Evolutionary conservation across 352 stramenopile genomes (phyloP).

Genomic region (Pythium grandisporangium): DNA sequence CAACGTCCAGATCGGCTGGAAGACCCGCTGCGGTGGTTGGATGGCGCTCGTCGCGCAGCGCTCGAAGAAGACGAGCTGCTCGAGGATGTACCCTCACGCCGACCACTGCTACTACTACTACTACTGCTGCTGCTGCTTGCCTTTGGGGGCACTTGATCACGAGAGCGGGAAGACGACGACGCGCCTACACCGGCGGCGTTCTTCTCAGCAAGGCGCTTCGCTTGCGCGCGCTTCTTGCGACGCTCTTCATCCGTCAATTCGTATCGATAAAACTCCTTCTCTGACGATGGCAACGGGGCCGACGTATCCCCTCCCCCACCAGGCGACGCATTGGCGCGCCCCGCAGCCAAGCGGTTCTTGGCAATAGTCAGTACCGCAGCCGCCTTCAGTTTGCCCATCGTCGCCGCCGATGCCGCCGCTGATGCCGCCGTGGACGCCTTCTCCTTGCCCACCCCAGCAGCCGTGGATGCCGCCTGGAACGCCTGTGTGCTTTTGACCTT

Average conservation of each 20-base stretch:
- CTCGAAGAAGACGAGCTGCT: neutral
- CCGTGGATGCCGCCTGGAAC: slow-evolving; percentile 27
- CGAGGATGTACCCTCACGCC: slow-evolving; percentile 17
- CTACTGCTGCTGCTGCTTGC: slow-evolving; percentile 13
- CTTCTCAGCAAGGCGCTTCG: slow-evolving; percentile 48
- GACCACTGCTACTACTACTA: slow-evolving; percentile 17
- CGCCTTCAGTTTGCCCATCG: slow-evolving; percentile 9
- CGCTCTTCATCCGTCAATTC: slow-evolving; percentile 77
- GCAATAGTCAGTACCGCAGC: slow-evolving; percentile 26
- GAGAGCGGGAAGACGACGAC: neutral
- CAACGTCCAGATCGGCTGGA: neutral
- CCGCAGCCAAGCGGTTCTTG: slow-evolving; percentile 41
- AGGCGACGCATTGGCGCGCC: slow-evolving; percentile 1
- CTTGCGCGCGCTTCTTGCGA: slow-evolving; percentile 55
- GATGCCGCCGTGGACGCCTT: slow-evolving; percentile 35
- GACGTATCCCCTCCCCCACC: too few relatives aligned
- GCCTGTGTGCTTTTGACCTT: slow-evolving; percentile 50
- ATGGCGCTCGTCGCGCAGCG: neutral
- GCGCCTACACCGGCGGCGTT: slow-evolving; percentile 24
- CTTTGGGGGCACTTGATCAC: neutral
- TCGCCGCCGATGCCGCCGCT: slow-evolving; percentile 12
- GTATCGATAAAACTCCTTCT: slow-evolving; percentile 77
- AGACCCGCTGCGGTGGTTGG: slow-evolving; percentile 1
- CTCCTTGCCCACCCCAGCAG: slow-evolving; percentile 41
- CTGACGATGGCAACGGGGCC: slow-evolving; percentile 25